Evolutionary conservation across 1,284 basidiomycete species (phyloP), one percentile per base, ranked within the genome.

Genomic region (Tremellales sp.): DNA sequence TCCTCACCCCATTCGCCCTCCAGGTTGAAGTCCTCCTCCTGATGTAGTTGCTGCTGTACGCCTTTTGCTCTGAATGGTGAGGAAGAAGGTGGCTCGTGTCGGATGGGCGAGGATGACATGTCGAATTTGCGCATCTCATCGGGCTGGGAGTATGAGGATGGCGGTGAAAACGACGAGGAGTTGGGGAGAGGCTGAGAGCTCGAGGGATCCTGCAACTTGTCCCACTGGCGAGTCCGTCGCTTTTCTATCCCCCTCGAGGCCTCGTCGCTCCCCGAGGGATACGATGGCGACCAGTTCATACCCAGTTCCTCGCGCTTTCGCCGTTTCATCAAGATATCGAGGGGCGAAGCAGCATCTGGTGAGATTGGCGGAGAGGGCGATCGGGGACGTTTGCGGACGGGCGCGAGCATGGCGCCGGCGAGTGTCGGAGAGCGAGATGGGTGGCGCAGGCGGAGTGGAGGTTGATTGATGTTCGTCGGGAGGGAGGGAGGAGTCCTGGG

Each of bases 301-400:
- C n/a, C n/a, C n/a, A 24, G 29, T n/a, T 48, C 41, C 22, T 56
- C 51, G 25, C 58, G 46, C 32, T 64, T 45, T 7, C 65, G 60
- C 1, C 66, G 57, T 47, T 70, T 70, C 16, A 68, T 50, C 3
- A 71, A 36, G 4, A 66, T 51, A 33, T 71, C 66, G 3, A 71
- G 47, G 1, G 68, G 68, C 1, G 68, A 71, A 1, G 64, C 53
- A 28, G 66, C 50, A 13, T 66, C 62, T 16, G 52, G 51, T 18
- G 55, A 53, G 12, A 34, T 31, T 3, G 49, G 41, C 6, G 68
- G 65, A 1, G 66, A 65, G 9, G 68, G 60, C 2, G 66, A 68
- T 35, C 66, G 57, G 35, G 56, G 55, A 18, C 68, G 58, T 47
- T 70, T 70, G 29, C 45, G 42, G 19, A n/a, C n/a, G n/a, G n/a